Base-by-base conservation (phyloP, 1,139 yeast genomes). In the Yamadazyma blattariae region DNA sequence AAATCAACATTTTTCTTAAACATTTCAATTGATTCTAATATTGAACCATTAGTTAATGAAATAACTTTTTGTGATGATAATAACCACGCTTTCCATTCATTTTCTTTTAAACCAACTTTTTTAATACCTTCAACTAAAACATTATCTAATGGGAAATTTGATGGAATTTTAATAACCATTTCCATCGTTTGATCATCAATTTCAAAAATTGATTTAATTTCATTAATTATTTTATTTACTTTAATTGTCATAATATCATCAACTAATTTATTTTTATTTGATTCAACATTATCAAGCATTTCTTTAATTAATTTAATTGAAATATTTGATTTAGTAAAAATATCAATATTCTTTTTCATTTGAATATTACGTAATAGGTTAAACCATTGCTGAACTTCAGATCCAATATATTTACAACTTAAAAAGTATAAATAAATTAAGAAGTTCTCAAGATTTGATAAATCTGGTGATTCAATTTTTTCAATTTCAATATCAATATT, bases 71-170 rank as follows among this genome's bases (percentile, higher is more conserved):
- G 96, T 2, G 95, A 84, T 1, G 97, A 92, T 53, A 92, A 67
- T 20, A 92, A 63, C 98, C 98, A 92, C 1, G 96, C 92, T 48
- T 88, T 83, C 96, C 97, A 90, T 60, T 87, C 92, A 43, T 79
- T 80, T 48, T 92, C 97, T 47, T 84, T 86, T 12, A 90, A 95
- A 12, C 98, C 98, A 29, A 89, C 74, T 44, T 96, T 71, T 37
- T 79, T 74, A 2, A 87, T 77, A 0, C 97, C 96, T 35, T 77
- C 81, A 1, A 92, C 90, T 11, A 66, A 63, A 12, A 89, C 83
- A 43, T 79, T 85, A 11, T 77, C 71, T 34, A 89, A 67, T 3
- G 97, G 97, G 47, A 79, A 90, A 27, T 77, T 72, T 1, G 67
- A 53, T 0, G 97, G 97, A 13, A 89, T 61, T 34, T 69, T 72